Percentiles rank a stretch among this genome's conserved stretches.
These are phyloP conservation scores for Leishmania amazonensis DNA, from an alignment of 208 protist species.

Conservation along the genomic window DNA sequence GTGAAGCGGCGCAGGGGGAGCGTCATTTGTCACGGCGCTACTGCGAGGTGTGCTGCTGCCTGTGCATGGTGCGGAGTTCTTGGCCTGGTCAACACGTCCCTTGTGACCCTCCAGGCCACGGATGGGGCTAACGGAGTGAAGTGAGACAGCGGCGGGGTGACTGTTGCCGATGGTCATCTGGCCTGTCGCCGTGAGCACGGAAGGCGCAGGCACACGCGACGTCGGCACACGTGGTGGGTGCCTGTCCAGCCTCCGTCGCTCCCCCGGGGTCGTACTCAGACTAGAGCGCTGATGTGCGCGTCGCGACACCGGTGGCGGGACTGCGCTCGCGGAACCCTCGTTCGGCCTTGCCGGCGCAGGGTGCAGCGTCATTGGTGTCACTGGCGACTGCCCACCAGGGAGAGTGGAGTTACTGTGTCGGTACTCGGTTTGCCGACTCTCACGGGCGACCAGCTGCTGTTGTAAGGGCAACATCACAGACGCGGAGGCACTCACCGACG, in stretches of 20 bases:
- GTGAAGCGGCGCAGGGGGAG: conserved; percentile 5
- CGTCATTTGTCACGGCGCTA: not conserved
- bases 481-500: not conserved
- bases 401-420: not conserved
- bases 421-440: not conserved
- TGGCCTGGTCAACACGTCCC: not conserved
- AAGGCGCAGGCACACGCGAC: not conserved
- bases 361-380: too few relatives aligned
- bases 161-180: not conserved
- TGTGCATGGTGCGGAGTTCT: not conserved
- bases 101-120: not conserved
- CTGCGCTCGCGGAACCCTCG: not conserved
- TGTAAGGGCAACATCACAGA: not conserved
- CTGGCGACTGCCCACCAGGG: not conserved
- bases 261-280: conserved; percentile 6
- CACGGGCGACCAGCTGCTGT: not conserved
- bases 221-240: conserved; percentile 2
- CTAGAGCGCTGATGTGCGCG: conserved; percentile 5
- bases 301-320: conserved; percentile 7
- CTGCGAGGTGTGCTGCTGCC: not conserved
- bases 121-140: not conserved
- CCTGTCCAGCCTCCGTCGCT: not conserved
- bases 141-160: not conserved
- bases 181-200: not conserved
- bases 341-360: not conserved